Conservation (phyloP, 2,329 filamentous ascomycete genomes). For the Talaromyces sp. region DNA sequence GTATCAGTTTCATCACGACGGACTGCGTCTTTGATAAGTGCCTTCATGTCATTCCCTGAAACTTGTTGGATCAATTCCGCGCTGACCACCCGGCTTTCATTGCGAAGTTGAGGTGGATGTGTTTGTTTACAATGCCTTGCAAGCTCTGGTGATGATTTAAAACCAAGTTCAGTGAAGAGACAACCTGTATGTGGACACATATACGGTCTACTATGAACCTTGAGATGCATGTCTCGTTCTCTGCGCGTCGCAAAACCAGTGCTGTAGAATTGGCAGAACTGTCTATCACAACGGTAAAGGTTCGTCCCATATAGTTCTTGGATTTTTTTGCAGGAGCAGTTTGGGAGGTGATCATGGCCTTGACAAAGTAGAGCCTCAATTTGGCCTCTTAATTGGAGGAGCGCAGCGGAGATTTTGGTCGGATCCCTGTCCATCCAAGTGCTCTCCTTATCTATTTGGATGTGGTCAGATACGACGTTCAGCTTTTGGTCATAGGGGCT, state of each 20-base stretch:
- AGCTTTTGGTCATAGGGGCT: background rate
- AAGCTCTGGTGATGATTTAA: slow-evolving; percentile 1
- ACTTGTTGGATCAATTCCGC: slow-evolving; percentile 2
- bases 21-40: slow-evolving; percentile 2
- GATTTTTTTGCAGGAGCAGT: slow-evolving; percentile 1
- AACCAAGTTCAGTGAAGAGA: slow-evolving; percentile 1
- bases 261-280: slow-evolving; percentile 1
- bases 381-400: slow-evolving; percentile 2
- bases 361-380: background rate
- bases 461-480: background rate
- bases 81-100: background rate
- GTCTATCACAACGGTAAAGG: slow-evolving; percentile 2
- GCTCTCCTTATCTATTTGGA: slow-evolving; percentile 2
- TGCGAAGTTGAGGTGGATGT: background rate
- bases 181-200: background rate
- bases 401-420: slow-evolving; percentile 1
- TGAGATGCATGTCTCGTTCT: background rate
- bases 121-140: background rate
- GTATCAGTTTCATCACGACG: slow-evolving; percentile 1
- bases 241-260: background rate
- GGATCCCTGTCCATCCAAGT: slow-evolving; percentile 1
- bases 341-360: background rate
- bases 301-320: slow-evolving; percentile 2
- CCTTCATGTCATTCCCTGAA: background rate
- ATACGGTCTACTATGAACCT: slow-evolving; percentile 2